phyloP scores from a whole-genome alignment of 371 early-diverging fungal species.

The Rhizopus sp. region DNA sequence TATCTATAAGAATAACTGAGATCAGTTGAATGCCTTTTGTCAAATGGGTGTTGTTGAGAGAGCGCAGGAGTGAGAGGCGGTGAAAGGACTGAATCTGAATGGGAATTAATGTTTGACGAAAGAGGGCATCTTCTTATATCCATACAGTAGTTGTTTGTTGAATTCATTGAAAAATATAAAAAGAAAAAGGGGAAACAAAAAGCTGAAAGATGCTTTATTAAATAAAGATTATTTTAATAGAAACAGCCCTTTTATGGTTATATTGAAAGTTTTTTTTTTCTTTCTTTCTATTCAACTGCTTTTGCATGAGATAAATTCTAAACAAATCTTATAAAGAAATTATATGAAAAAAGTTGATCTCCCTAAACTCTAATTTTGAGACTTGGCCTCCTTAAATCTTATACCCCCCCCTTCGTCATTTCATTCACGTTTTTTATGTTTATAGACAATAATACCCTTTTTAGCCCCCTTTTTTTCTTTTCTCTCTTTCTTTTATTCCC shows the following conservation, averaged over 20 bases:
- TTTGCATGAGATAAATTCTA: constrained; percentile 44
- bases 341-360: constrained; percentile 1
- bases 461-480: background rate
- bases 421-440: background rate
- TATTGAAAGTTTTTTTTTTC: constrained; percentile 24
- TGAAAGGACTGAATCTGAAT: constrained; percentile 41
- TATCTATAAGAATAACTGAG: constrained; percentile 14
- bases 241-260: constrained; percentile 31
- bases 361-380: constrained; percentile 10
- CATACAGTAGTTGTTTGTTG: constrained; percentile 15
- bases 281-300: constrained; percentile 1
- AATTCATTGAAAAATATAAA: constrained; percentile 11
- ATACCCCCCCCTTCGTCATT: background rate
- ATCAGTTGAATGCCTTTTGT: constrained; percentile 35
- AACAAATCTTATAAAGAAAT: constrained; percentile 31
- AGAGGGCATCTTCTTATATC: constrained; percentile 29
- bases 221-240: no score
- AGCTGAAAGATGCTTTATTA: background rate
- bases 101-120: constrained; percentile 9
- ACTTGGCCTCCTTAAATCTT: constrained; percentile 5
- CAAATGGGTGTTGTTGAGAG: constrained; percentile 39
- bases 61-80: constrained; percentile 48
- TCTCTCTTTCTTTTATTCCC: no score
- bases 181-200: constrained; percentile 9
- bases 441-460: background rate